Evolutionary conservation across 257 asterid genomes (phyloP).

Genomic region (Linaria vulgaris): DNA sequence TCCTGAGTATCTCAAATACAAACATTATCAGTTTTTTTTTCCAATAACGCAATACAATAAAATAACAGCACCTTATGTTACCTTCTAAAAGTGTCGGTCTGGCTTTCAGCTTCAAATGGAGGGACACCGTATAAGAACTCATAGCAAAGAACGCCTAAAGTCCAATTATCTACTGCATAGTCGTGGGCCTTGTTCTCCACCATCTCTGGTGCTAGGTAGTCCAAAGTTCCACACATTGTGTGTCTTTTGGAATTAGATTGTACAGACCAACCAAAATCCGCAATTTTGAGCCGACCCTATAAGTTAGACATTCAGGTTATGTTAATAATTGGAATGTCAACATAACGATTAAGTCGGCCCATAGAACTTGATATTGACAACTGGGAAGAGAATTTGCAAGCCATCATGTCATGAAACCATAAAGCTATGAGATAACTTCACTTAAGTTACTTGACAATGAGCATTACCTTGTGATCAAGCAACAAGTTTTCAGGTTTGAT

Average conservation of each 20-base stretch:
- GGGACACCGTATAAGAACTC: slow-evolving; percentile 85
- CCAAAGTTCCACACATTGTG: slow-evolving; percentile 95
- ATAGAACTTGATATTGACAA: too few relatives aligned
- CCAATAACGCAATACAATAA: slow-evolving; percentile 8
- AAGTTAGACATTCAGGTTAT: slow-evolving; percentile 2
- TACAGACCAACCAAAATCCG: slow-evolving; percentile 97
- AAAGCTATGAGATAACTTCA: neutral
- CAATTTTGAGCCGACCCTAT: slow-evolving; percentile 87
- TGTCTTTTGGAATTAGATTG: slow-evolving; percentile 80
- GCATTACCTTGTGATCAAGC: slow-evolving; percentile 89
- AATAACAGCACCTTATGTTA: slow-evolving; percentile 20
- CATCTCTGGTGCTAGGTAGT: slow-evolving; percentile 97
- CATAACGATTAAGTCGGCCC: too few relatives aligned
- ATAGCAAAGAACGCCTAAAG: slow-evolving; percentile 82
- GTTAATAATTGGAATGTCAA: too few relatives aligned
- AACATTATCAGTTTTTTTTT: slow-evolving; percentile 9
- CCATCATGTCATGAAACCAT: neutral
- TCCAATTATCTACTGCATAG: slow-evolving; percentile 91
- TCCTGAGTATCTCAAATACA: slow-evolving; percentile 44
- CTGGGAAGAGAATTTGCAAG: neutral
- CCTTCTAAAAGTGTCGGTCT: slow-evolving; percentile 81
- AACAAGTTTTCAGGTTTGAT: slow-evolving; percentile 96
- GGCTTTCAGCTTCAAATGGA: slow-evolving; percentile 91
- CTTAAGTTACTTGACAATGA: neutral
- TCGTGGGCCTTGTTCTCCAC: slow-evolving; percentile 91